Conservation (phyloP, 202 grass and related monocot genomes). For the Elaeis oleifera region DNA sequence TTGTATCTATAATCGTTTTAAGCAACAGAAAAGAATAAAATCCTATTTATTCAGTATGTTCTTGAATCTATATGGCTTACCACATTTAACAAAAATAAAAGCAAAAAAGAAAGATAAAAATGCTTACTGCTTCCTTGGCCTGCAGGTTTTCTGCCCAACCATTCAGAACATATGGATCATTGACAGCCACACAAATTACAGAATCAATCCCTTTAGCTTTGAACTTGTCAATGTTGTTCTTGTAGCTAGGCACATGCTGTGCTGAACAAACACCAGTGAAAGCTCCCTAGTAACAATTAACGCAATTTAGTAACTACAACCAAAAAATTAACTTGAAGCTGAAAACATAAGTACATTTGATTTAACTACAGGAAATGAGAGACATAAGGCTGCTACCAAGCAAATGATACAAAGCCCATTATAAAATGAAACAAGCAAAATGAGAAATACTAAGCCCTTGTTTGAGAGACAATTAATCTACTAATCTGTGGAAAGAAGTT, state of each 20-base stretch:
- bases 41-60: too few species aligned
- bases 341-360: too few species aligned
- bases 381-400: too few species aligned
- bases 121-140: constrained; percentile 68
- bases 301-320: not conserved
- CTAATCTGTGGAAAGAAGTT: too few species aligned
- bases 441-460: too few species aligned
- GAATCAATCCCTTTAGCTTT: constrained; percentile 86
- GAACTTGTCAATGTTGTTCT: constrained; percentile 86
- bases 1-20: too few species aligned
- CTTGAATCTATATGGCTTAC: too few species aligned
- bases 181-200: constrained; percentile 89
- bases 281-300: constrained; percentile 56
- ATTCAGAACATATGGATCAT: constrained; percentile 87
- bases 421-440: too few species aligned
- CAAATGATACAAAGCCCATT: too few species aligned
- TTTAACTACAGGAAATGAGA: too few species aligned
- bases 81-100: not conserved
- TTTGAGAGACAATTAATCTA: too few species aligned
- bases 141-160: constrained; percentile 91
- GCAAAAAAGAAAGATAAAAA: constrained; percentile 6
- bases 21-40: too few species aligned
- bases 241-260: constrained; percentile 87
- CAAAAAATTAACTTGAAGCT: not conserved
- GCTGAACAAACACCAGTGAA: constrained; percentile 84